These are phyloP conservation scores for Annulohypoxylon moriforme DNA, from an alignment of 495 filamentous ascomycete genomes.

Conservation along the genomic window DNA sequence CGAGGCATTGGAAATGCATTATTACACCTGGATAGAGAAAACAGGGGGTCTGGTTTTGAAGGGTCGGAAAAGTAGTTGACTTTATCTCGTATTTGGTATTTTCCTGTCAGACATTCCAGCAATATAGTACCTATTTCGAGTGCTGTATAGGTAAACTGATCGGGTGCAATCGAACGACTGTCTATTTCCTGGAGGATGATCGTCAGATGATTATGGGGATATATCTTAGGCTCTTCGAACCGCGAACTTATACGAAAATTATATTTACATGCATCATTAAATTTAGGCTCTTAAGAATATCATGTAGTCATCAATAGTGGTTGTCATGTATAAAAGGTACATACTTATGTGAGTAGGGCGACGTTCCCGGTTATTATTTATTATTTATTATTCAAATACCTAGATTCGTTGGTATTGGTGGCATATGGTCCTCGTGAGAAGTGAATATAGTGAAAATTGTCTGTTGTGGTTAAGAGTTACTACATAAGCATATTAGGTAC, in stretches of 20 bases:
- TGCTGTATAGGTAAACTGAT: conserved; percentile 12
- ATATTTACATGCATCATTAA: conserved; percentile 12
- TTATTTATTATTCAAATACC: too few species aligned
- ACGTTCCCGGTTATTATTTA: too few species aligned
- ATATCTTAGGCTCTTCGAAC: background rate
- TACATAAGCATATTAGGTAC: too few species aligned
- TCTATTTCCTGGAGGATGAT: conserved; percentile 4
- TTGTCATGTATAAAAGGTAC: background rate
- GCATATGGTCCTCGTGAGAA: too few species aligned
- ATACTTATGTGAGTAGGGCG: too few species aligned
- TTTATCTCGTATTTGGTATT: background rate
- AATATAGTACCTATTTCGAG: conserved; percentile 3
- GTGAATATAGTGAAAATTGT: too few species aligned
- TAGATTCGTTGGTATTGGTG: too few species aligned
- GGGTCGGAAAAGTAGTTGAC: too few species aligned
- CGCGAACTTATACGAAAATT: background rate
- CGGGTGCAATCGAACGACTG: conserved; percentile 15
- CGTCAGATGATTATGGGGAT: conserved; percentile 19
- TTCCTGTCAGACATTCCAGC: background rate
- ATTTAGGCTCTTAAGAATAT: conserved; percentile 25
- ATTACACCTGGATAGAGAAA: conserved; percentile 11
- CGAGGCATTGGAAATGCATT: background rate
- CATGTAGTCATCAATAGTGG: too few species aligned
- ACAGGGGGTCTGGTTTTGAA: too few species aligned
- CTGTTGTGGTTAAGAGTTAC: too few species aligned